Conservation (phyloP, 768 basidiomycete genomes). For the Omphalotus guepiniiformis region DNA sequence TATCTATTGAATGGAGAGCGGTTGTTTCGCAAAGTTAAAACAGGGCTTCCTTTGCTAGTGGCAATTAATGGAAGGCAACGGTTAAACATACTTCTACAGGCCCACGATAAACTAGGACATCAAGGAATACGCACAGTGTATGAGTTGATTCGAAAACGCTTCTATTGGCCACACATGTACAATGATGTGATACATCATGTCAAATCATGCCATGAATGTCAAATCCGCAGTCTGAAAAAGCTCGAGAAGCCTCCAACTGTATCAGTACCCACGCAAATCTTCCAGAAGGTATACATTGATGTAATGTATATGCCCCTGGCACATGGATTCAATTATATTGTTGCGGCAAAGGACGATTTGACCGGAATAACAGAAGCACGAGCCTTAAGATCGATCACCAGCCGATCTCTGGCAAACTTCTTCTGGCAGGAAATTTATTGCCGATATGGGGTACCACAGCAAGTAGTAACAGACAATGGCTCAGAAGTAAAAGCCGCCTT, state of each 20-base stretch:
- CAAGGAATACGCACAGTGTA: not conserved
- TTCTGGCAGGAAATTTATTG: slow-evolving; percentile 13
- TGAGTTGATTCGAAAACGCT: slow-evolving; percentile 11
- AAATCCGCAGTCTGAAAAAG: slow-evolving; percentile 18
- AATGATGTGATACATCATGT: slow-evolving; percentile 28
- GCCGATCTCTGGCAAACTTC: slow-evolving; percentile 2
- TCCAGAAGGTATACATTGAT: slow-evolving; percentile 22
- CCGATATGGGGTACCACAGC: slow-evolving; percentile 27
- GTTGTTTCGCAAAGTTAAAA: not conserved
- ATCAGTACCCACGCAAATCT: slow-evolving; percentile 13
- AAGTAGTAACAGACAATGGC: slow-evolving; percentile 38
- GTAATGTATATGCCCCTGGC: slow-evolving; percentile 24
- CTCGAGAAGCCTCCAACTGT: slow-evolving; percentile 22
- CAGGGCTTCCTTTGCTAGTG: slow-evolving; percentile 11
- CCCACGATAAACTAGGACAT: slow-evolving; percentile 16
- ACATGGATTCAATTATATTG: slow-evolving; percentile 17
- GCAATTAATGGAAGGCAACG: slow-evolving; percentile 12
- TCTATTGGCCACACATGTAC: slow-evolving; percentile 27
- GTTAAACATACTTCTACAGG: slow-evolving; percentile 12
- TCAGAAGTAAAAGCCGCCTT: slow-evolving; percentile 24
- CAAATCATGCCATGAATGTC: slow-evolving; percentile 35
- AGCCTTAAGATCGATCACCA: slow-evolving; percentile 13
- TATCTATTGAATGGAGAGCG: not conserved
- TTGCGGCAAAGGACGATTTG: slow-evolving; percentile 25
- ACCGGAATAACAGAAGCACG: slow-evolving; percentile 24